Conservation (phyloP, 495 filamentous ascomycete genomes). For the Tuber aestivum region DNA sequence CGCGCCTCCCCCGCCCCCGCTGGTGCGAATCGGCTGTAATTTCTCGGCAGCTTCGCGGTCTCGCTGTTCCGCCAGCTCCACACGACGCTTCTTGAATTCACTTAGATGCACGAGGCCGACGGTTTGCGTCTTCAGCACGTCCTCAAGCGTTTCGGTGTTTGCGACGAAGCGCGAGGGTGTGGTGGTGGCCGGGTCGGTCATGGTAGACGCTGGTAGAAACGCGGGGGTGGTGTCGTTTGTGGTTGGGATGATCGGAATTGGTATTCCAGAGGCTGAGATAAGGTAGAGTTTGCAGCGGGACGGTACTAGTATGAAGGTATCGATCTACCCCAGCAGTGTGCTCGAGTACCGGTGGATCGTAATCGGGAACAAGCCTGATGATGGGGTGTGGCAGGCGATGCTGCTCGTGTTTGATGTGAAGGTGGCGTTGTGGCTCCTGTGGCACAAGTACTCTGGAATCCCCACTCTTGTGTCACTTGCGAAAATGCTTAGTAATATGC, state of each 20-base stretch:
- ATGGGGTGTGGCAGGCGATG: no score
- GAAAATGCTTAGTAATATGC: no score
- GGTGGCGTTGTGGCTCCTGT: no score
- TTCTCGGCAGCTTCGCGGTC: conserved; percentile 71
- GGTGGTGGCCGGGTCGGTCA: conserved; percentile 26
- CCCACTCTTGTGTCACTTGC: no score
- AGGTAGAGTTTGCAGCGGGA: no score
- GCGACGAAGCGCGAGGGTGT: conserved; percentile 65
- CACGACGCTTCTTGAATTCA: conserved; percentile 95
- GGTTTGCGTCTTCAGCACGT: conserved; percentile 82
- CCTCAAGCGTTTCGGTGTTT: conserved; percentile 74
- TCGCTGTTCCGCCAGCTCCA: conserved; percentile 86
- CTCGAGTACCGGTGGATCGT: no score
- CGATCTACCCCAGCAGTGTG: no score
- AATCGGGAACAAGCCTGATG: no score
- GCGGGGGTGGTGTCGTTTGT: not conserved
- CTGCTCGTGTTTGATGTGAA: no score
- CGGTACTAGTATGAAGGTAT: no score
- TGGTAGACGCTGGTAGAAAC: conserved; percentile 5
- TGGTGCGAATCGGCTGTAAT: conserved; percentile 48
- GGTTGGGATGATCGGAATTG: not conserved
- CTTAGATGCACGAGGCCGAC: conserved; percentile 86
- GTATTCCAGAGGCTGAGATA: no score
- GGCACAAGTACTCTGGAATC: no score
- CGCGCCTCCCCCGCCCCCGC: not conserved